phyloP scores from a whole-genome alignment of 176 grass and related monocot genomes.

The Calamus simplicifolius region DNA sequence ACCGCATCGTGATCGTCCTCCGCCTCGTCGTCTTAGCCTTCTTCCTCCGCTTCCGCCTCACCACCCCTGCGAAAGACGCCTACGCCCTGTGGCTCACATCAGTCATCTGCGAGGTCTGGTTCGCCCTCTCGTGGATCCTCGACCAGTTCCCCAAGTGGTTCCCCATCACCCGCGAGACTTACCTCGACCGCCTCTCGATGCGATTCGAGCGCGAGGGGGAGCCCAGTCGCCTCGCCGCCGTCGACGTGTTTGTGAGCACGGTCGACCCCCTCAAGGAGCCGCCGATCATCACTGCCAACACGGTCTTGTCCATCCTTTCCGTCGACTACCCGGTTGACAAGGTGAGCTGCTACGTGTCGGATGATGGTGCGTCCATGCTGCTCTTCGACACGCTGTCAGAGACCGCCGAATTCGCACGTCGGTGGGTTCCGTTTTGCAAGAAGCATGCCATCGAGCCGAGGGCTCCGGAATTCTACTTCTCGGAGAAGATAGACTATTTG shows the following conservation, averaged over 20 bases:
- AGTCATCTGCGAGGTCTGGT: constrained; percentile 94
- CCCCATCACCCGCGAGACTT: constrained; percentile 81
- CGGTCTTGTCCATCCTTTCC: constrained; percentile 82
- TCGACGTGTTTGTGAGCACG: constrained; percentile 83
- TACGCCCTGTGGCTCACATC: constrained; percentile 72
- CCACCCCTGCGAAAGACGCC: constrained; percentile 67
- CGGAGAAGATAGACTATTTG: constrained; percentile 95
- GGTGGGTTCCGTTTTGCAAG: constrained; percentile 98
- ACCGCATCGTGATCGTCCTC: constrained; percentile 91
- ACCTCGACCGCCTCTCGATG: constrained; percentile 80
- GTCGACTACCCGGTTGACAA: constrained; percentile 90
- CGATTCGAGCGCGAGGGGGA: constrained; percentile 78
- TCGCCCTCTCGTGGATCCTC: constrained; percentile 96
- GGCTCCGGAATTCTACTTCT: constrained; percentile 95
- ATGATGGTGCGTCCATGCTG: constrained; percentile 93
- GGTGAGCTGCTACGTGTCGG: constrained; percentile 88
- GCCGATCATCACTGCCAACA: constrained; percentile 91
- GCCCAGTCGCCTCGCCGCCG: constrained; percentile 37
- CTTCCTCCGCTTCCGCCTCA: constrained; percentile 90
- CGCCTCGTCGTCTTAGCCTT: constrained; percentile 77
- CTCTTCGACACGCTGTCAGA: constrained; percentile 82
- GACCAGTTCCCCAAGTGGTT: constrained; percentile 98
- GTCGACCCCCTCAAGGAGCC: constrained; percentile 98
- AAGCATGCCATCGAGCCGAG: constrained; percentile 83
- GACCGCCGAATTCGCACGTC: constrained; percentile 80